Base-by-base conservation (phyloP, 2,329 filamentous ascomycete species). In the Gaeumannomyces tritici region DNA sequence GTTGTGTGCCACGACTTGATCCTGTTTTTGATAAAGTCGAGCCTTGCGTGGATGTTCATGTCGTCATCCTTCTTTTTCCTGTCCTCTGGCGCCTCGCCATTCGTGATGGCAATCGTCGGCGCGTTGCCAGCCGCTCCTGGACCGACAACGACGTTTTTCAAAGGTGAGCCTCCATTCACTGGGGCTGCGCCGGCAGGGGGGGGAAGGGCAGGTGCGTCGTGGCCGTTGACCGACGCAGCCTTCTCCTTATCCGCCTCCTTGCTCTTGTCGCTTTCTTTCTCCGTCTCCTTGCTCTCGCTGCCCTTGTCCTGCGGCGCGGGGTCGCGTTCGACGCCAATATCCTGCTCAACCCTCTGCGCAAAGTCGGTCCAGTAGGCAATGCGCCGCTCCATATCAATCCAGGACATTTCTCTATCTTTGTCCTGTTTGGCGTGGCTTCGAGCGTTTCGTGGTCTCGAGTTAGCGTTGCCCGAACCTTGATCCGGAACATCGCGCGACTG, bases 401-500 rank as follows among this genome's bases (percentile, higher is more conserved):
- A 61, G 0, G 60, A 56, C 60, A 61, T 54, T n/a, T 61, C 60
- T 31, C 35, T 56, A 54, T 56, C 51, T 29, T 61, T 61, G n/a
- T 55, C 51, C 21, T 59, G 51, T 33, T 61, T 61, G 12, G 54
- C 60, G n/a, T 56, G 60, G n/a, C 27, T 56, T 29, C 27, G 55
- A 31, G 42, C 59, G 21, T 61, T 55, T 24, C 59, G 59, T 13
- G 78, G 77, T 67, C 72, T 70, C 58, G 83, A 79, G 66, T 87
- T 88, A 67, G 79, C 74, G 65, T 67, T 59, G 65, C 67, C 64
- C 42, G 66, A 63, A 29, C 59, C 55, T 51, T 73, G 73, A 47
- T 81, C 77, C 63, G 83, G 76, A 66, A 83, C 77, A 71, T 84
- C 79, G 57, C 81, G 72, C 64, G 79, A 75, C 67, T 80, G 73